Base-by-base conservation (phyloP, 495 filamentous ascomycete genomes). In the Umbilicaria muhlenbergii region DNA sequence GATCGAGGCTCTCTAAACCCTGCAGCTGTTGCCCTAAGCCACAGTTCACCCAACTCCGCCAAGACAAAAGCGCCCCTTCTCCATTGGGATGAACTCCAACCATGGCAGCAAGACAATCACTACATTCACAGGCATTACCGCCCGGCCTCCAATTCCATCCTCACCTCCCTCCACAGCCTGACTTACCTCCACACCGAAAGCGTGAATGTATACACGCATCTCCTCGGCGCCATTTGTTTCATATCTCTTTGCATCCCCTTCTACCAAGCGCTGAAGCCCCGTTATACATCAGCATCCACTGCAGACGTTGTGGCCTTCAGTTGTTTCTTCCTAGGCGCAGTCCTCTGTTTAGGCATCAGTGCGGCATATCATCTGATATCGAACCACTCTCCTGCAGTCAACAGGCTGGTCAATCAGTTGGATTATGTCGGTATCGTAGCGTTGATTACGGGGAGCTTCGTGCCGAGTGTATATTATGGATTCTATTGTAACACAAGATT, bases 191-290 rank as follows among this genome's bases (percentile, higher is more conserved):
- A 96, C 65, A 96, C 94, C 62, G 86, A 96, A 59, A 77, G 74
- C n/a, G 81, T 96, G 47, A 96, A 96, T 60, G 89, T 94, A 55
- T 94, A 87, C 62, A 77, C 82, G 2, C 89, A 96, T 60, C 71
- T 94, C 5, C 51, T 91, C 16, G 80, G 78, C 38, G 65, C 77
- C 12, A 39, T 78, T 5, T 31, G 56, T 15, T 72, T 75, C 44
- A 1, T 28, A 1, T 28, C 24, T 28, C 47, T 68, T 15, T 47
- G 65, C 13, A 47, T 60, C 1, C 65, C 57, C 0, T 14, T 53
- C 11, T 46, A 79, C 56, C 53, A 50, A 6, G 48, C 49, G 11
- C 58, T 86, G 31, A 63, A 62, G 21, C 78, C 83, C 12, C 78
- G 85, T 5, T 91, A 88, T 48, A 64, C 67, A 18, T 63, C 73